Base-by-base conservation (phyloP, 2,329 filamentous ascomycete genomes). In the Stagonosporopsis vannaccii region DNA sequence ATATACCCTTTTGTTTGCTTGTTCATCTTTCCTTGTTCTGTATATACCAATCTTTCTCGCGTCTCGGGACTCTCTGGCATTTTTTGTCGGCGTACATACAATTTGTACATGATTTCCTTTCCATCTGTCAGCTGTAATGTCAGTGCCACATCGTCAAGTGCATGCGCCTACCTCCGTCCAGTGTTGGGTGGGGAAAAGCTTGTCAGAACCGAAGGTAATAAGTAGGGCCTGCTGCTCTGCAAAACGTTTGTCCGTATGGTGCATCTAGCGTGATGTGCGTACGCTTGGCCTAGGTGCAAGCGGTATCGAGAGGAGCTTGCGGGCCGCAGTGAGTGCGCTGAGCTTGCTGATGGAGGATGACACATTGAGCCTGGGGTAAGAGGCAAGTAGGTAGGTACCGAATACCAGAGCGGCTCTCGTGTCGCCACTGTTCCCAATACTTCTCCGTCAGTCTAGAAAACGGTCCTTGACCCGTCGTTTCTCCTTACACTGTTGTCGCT, bases 1-100 rank as follows among this genome's bases (percentile, higher is more conserved):
- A 52, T 58, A 58, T 58, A 58, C 55, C 55, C 55, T 53, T 51
- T 44, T 57, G 39, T 43, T 58, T 58, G 55, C 55, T 58, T 33
- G 12, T 49, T 23, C 22, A 30, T 54, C 39, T 48, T 39, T 43
- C 28, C 48, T 47, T 32, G 2, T 15, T 26, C 45, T 51, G 45
- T 51, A 51, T 51, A 51, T 56, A 56, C 43, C 53, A 39, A n/a
- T n/a, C 19, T 7, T 51, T 56, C 43, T 48, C 46, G 22, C 30
- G 4, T 51, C 30, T 23, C 41, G 17, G 32, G 26, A 32, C 19
- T 30, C 42, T 51, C 26, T 49, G 30, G 23, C 47, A 56, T 39
- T 13, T 51, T 19, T 41, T 39, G 48, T 48, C 37, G 43, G 47
- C 42, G 53, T 51, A 48, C 53, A 51, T 56, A 56, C 36, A 56